phyloP scores from a whole-genome alignment of 768 basidiomycete genomes.

The Saitozyma sp. region DNA sequence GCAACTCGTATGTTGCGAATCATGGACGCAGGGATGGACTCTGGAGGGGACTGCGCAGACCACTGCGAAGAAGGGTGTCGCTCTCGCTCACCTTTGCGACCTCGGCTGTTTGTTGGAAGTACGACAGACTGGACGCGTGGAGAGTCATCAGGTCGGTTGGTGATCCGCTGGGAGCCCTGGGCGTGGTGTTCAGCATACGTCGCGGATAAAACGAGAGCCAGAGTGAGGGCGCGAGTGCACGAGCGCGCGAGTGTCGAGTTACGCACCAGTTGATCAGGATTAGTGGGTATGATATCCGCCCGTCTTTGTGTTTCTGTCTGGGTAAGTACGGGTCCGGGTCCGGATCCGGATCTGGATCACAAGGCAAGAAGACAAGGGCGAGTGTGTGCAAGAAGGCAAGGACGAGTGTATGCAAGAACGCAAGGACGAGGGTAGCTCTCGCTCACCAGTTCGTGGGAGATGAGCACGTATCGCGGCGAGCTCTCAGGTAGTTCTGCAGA shows the following conservation, averaged over 20 bases:
- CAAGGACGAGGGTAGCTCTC: not conserved
- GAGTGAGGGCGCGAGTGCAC: not conserved
- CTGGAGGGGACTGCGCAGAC: no score
- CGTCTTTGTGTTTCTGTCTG: constrained; percentile 66
- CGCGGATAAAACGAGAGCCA: not conserved
- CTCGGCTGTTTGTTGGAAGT: constrained; percentile 70
- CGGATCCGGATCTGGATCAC: no score
- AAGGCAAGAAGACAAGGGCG: no score
- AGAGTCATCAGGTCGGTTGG: constrained; percentile 75
- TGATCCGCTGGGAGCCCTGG: constrained; percentile 67
- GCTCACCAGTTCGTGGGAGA: constrained; percentile 71
- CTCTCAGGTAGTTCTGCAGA: constrained; percentile 82
- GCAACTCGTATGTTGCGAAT: no score
- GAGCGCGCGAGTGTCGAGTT: not conserved
- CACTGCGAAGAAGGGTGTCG: no score
- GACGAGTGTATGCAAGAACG: not conserved
- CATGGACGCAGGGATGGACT: no score
- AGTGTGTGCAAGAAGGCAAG: no score
- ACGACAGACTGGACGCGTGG: constrained; percentile 74
- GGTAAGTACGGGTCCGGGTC: no score
- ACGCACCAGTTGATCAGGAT: constrained; percentile 75
- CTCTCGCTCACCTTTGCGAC: constrained; percentile 44
- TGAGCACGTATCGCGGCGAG: constrained; percentile 78
- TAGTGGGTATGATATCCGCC: constrained; percentile 79
- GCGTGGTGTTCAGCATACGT: not conserved